Conservation (phyloP, 225 moss, liverwort and hornwort species). For the Physcomitrium patens region DNA sequence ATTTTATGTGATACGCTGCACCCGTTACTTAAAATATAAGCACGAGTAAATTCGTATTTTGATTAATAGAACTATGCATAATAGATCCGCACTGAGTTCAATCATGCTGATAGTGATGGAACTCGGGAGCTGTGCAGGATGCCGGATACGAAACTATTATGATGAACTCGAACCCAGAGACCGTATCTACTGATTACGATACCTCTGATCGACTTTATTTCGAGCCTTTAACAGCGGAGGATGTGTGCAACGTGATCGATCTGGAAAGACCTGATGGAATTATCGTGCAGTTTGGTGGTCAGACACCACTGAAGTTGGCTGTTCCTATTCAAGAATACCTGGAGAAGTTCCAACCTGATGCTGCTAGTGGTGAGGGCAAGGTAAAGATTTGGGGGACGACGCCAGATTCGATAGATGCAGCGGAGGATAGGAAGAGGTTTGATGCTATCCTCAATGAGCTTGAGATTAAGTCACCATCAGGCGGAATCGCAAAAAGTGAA, state of each 20-base stretch:
- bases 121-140: slow-evolving; percentile 54
- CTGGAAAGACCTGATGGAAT: slow-evolving; percentile 94
- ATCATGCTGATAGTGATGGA: not conserved
- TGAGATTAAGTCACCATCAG: slow-evolving; percentile 83
- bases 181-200: slow-evolving; percentile 96
- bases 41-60: too few species aligned
- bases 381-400: slow-evolving; percentile 95
- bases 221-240: slow-evolving; percentile 92
- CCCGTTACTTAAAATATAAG: too few species aligned
- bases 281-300: slow-evolving; percentile 95
- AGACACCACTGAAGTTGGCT: slow-evolving; percentile 92
- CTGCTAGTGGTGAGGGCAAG: slow-evolving; percentile 77
- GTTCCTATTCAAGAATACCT: slow-evolving; percentile 87
- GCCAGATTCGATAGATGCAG: slow-evolving; percentile 94
- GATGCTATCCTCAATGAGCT: slow-evolving; percentile 86
- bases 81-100: too few species aligned
- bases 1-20: slow-evolving; percentile 1
- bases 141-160: slow-evolving; percentile 97
- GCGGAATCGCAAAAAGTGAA: slow-evolving; percentile 92
- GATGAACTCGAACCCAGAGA: slow-evolving; percentile 99
- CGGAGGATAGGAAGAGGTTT: slow-evolving; percentile 91
- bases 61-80: too few species aligned
- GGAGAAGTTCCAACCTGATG: slow-evolving; percentile 65
- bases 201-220: slow-evolving; percentile 95
- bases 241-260: slow-evolving; percentile 93